Conservation (phyloP, 169 alveolate genomes). For the Cryptosporidium tyzzeri region DNA sequence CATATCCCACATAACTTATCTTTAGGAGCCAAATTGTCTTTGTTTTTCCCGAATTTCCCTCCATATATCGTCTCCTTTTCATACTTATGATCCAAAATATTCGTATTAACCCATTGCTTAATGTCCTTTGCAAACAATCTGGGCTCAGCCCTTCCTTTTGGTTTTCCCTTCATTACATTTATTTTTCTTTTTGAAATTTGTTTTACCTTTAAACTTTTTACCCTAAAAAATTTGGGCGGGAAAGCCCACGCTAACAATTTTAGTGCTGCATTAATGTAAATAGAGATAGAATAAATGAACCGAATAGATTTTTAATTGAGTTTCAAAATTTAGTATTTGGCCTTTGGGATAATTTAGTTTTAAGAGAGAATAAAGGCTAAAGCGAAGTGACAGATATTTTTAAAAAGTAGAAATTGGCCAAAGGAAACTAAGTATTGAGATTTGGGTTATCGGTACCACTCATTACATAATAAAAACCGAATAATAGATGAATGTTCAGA, state of each 20-base stretch:
- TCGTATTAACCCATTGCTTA: constrained; percentile 58
- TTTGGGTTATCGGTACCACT: not conserved
- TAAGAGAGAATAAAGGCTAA: too few species aligned
- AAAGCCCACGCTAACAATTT: not conserved
- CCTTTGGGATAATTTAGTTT: not conserved
- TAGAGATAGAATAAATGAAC: not conserved
- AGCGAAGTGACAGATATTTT: not conserved
- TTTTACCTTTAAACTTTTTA: not conserved
- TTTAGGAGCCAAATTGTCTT: not conserved
- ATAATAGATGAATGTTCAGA: constrained; percentile 63
- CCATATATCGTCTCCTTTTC: constrained; percentile 1
- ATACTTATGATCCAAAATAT: not conserved
- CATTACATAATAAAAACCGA: not conserved
- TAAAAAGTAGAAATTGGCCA: not conserved
- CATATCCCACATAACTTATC: constrained; percentile 52
- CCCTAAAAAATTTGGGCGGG: not conserved
- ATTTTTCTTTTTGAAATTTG: not conserved
- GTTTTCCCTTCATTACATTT: constrained; percentile 27
- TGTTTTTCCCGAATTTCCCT: not conserved
- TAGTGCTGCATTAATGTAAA: not conserved
- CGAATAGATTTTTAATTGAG: too few species aligned
- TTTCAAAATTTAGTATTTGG: too few species aligned
- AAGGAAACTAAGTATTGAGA: not conserved
- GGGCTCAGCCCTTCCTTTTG: not conserved
- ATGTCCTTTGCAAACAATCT: constrained; percentile 61